Evolutionary conservation across 257 asterid species (phyloP), one percentile per base, ranked within the genome.

Genomic region (Ligustrum vulgare): DNA sequence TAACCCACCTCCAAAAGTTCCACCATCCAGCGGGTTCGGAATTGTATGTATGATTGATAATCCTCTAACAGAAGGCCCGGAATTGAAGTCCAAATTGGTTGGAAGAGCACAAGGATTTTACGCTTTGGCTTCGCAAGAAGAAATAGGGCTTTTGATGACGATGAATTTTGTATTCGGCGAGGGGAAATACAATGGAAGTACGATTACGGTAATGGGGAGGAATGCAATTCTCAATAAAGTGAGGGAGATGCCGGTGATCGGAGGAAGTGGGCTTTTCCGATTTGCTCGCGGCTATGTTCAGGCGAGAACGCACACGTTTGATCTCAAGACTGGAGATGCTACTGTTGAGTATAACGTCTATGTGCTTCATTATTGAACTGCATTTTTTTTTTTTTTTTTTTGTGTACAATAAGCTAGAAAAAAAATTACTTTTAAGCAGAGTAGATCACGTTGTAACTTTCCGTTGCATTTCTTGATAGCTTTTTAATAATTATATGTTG

Each of bases 201-300:
- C 91, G 16, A 81, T 89, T 77, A 60, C 86, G 1, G 79, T 91
- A 35, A 2, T 85, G 0, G 97, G 94, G 67, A 83, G 95, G 80
- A 91, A 91, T 3, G 66, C 91, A 12, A 83, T 72, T 8, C 5
- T 86, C 2, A n/a, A 77, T 22, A 43, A 77, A 11, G 87, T 86
- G 43, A 58, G 94, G 51, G 94, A 91, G 67, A 89, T 91, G 97
- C 83, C 95, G 5, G 89, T 91, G 72, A 71, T 77, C 91, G 97
- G 97, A 6, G 97, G 97, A 20, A 84, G 88, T 36, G 90, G 93
- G 83, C 88, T 91, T 78, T 86, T 89, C 66, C 88, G 97, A 39
- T 89, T 84, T 28, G 90, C 89, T 5, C 76, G 89, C 2, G 94
- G 94, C 13, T 91, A 91, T 67, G 94, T 72, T 33, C 76, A 86